phyloP scores from a whole-genome alignment of 352 stramenopile genomes.

The Phytophthora foliorum region DNA sequence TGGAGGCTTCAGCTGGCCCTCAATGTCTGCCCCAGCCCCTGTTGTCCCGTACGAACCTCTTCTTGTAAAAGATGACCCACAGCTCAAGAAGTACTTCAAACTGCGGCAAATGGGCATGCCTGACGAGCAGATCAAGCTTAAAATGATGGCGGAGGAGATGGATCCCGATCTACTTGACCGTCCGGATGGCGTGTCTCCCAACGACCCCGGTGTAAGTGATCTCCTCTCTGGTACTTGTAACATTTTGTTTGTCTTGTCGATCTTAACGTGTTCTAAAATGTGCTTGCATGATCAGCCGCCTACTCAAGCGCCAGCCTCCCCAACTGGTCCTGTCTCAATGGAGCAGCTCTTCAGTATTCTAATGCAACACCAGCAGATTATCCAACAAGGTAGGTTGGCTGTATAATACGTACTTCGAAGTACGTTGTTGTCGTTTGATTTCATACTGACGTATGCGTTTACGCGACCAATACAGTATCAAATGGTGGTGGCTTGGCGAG shows the following conservation, averaged over 20 bases:
- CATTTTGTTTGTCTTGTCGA: neutral
- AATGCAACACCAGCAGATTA: slow-evolving; percentile 91
- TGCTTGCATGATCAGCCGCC: slow-evolving; percentile 47
- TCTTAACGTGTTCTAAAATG: slow-evolving; percentile 1
- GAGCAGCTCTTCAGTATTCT: slow-evolving; percentile 89
- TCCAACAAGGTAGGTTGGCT: slow-evolving; percentile 71
- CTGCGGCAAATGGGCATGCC: slow-evolving; percentile 86
- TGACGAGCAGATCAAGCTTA: slow-evolving; percentile 83
- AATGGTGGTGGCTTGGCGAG: slow-evolving; percentile 35
- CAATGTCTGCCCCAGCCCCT: slow-evolving; percentile 29
- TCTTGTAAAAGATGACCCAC: slow-evolving; percentile 79
- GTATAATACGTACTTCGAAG: too few relatives aligned
- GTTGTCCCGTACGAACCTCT: slow-evolving; percentile 71
- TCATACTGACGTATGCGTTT: slow-evolving; percentile 10
- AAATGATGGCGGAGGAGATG: slow-evolving; percentile 79
- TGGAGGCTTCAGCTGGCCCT: slow-evolving; percentile 37
- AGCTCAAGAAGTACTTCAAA: slow-evolving; percentile 89
- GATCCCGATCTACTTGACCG: slow-evolving; percentile 72
- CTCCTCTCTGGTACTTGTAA: neutral
- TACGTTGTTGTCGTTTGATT: slow-evolving; percentile 3
- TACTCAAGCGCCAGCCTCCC: slow-evolving; percentile 24
- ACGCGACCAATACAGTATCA: slow-evolving; percentile 49
- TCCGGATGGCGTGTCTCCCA: slow-evolving; percentile 81
- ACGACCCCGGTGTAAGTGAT: slow-evolving; percentile 75
- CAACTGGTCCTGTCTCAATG: slow-evolving; percentile 74